Evolutionary conservation across 2,329 filamentous ascomycete species (phyloP), one percentile per base, ranked within the genome.

Genomic region (Hymenoscyphus infarciens): DNA sequence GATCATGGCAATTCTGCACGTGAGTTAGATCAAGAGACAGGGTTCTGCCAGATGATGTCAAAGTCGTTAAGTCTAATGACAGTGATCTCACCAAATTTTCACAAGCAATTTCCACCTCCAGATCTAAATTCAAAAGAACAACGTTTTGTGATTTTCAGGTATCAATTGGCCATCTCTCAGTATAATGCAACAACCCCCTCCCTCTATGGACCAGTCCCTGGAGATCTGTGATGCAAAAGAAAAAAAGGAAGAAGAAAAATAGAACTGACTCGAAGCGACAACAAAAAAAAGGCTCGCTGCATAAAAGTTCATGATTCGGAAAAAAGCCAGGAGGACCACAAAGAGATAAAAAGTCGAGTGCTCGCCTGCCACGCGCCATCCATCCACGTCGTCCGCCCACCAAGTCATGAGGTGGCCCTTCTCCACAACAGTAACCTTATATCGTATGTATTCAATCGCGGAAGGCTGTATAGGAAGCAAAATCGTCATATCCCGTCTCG

Each of bases 141-240:
- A 49, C 42, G 42, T 22, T 49, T 49, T 19, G 39, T 11, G 57
- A 55, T 57, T 66, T 66, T 62, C 63, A 68, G 64, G 67, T 71
- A 69, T 72, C 68, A 71, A 66, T 70, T 67, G 64, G 45, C 56
- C 58, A 58, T 67, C 13, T 63, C 61, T 67, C 61, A 61, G 59
- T 70, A 70, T 65, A 72, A 72, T 68, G 70, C 66, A 69, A 67
- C 63, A 62, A 63, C 62, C 64, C 60, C 62, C 62, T 65, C 65
- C 68, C 64, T 71, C 69, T 71, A 70, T 66, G 63, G 62, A 69
- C 61, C 67, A 61, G 63, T 63, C 64, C 63, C 65, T 63, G 64
- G 59, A 68, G 61, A 69, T 68, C 68, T 71, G 63, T 67, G 63
- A 71, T 72, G 68, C 69, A 68, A 70, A 71, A 67, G 65, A 68